A percentile compares a stretch with the other conserved stretches of the same genome.
These are phyloP conservation scores for Ophiostoma pallidulum DNA, from an alignment of 2,329 filamentous ascomycete species.

Conservation along the genomic window DNA sequence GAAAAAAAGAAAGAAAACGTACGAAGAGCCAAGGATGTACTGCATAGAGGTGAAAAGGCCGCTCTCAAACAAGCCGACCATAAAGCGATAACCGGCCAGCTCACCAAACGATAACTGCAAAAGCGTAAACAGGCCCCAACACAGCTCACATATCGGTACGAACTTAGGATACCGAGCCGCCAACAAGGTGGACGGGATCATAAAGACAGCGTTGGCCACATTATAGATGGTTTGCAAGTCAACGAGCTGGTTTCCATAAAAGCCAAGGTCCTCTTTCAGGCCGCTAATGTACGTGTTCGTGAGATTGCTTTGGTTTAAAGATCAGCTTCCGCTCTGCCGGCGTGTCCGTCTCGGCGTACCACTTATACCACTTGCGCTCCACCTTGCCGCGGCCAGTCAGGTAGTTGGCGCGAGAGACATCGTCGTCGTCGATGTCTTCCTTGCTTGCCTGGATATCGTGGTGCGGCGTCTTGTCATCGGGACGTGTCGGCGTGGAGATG, in stretches of 20 bases:
- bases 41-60: conserved; percentile 43
- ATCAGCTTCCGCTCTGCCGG: conserved; percentile 42
- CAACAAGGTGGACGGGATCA: conserved; percentile 17
- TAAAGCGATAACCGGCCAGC: conserved; percentile 41
- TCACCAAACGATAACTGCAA: conserved; percentile 7
- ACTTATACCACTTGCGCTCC: conserved; percentile 19
- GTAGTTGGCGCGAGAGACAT: conserved; percentile 3
- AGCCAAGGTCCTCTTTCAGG: conserved; percentile 35
- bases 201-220: conserved; percentile 13
- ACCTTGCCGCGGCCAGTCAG: conserved; percentile 3
- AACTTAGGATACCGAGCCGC: conserved; percentile 13
- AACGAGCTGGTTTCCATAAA: conserved; percentile 30
- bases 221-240: conserved; percentile 28
- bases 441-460: no score
- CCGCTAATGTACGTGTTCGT: conserved; percentile 38
- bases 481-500: not conserved
- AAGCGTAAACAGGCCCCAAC: conserved; percentile 17
- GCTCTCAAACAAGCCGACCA: conserved; percentile 17
- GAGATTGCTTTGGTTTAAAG: conserved; percentile 35
- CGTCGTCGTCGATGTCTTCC: not conserved
- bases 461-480: no score
- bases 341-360: conserved; percentile 42
- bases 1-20: no score
- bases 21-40: conserved; percentile 41
- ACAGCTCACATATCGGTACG: conserved; percentile 11